Base-by-base conservation (phyloP, 108 stramenopile species). In the Epithemia pelagica region DNA sequence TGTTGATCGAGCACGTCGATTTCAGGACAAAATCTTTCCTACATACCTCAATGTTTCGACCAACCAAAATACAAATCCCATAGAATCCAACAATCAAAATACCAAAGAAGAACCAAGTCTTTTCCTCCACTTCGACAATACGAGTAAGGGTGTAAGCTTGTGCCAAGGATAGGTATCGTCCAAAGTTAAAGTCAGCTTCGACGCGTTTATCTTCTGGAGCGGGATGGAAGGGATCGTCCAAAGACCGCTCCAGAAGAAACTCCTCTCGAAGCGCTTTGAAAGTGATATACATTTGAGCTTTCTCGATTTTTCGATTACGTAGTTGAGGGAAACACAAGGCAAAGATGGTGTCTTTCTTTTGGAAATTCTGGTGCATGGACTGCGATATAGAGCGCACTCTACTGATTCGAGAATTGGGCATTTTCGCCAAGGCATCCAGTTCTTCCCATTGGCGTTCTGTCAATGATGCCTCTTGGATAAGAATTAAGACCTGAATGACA, bases 401-500 rank as follows among this genome's bases (percentile, higher is more conserved):
- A 8, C 26, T 27, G 25, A 27, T 26, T 23, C 25, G 26, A 57
- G 69, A 57, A 19, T 22, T 30, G 31, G 28, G 26, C 29, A 74
- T 61, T 30, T 61, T 52, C 20, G 58, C 54, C 1, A 58, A 46
- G 23, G 32, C 2, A 56, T 84, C 71, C 66, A 81, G 33, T 19
- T 64, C 63, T 8, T 59, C 28, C 83, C 79, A 80, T 57, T 66
- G 29, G 1, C 67, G 32, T 65, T 78, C 73, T 25, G 58, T 73
- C 7, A 62, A 8, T 5, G 54, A 69, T 18, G 78, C 74, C 31
- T 58, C 66, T 1, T 5, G 21, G 1, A 80, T 71, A 30, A 84
- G 28, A n/a, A 61, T 59, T 8, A 84, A 32, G 15, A 84, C 83
- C 26, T 72, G 69, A 22, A 68, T 26, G 0, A 81, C 78, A 70